Conservation (phyloP, 192 early-diverging fungal species). For the Rhizophagus sp. region DNA sequence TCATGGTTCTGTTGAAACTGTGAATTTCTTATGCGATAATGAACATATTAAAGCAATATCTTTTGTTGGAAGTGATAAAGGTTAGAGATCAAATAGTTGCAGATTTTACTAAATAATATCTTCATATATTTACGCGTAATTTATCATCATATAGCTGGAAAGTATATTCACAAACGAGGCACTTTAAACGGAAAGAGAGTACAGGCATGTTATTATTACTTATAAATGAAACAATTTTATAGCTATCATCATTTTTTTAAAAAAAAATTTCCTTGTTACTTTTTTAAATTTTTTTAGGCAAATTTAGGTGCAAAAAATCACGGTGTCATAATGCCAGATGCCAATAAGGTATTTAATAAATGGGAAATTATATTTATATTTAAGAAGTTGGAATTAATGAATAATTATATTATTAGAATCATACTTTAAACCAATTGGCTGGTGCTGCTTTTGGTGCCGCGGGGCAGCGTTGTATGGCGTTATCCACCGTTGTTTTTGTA, state of each 20-base stretch:
- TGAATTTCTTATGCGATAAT: conserved; percentile 89
- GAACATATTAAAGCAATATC: conserved; percentile 87
- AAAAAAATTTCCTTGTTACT: neutral
- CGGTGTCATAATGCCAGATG: conserved; percentile 91
- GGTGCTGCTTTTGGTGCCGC: conserved; percentile 98
- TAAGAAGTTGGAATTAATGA: neutral
- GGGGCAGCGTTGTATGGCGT: conserved; percentile 97
- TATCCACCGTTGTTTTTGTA: conserved; percentile 90
- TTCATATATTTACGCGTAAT: neutral
- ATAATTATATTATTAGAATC: conserved; percentile 52
- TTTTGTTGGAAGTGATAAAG: conserved; percentile 87
- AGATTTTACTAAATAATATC: neutral
- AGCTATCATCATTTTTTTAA: neutral
- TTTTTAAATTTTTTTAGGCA: conserved; percentile 44
- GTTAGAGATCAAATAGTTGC: neutral
- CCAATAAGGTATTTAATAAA: conserved; percentile 61
- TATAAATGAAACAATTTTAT: neutral
- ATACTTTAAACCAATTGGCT: conserved; percentile 86
- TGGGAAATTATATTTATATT: neutral
- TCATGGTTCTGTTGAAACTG: conserved; percentile 83
- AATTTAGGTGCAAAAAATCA: conserved; percentile 99
- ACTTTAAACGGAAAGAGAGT: conserved; percentile 92
- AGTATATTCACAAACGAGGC: conserved; percentile 86
- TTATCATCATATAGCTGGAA: conserved; percentile 57
- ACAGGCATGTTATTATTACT: conserved; percentile 46